Percentiles rank a stretch among this genome's conserved stretches.
Evolutionary conservation across 192 early-diverging fungal genomes (phyloP).

Genomic region (Polychytrium aggregatum): DNA sequence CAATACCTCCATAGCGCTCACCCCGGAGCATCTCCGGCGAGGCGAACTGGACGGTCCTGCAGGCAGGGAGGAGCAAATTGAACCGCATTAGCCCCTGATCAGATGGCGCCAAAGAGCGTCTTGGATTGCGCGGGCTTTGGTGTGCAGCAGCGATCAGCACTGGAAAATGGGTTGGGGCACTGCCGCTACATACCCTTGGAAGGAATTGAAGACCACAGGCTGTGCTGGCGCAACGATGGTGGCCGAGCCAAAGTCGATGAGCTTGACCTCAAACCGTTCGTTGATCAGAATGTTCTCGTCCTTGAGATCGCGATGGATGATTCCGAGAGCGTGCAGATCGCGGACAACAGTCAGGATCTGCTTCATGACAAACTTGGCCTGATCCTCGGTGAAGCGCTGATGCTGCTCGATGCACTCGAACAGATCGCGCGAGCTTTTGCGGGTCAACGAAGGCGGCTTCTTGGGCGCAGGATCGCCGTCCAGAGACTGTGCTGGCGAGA

Average conservation of each 20-base stretch:
- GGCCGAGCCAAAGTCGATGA: constrained; percentile 48
- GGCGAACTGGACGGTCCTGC: constrained; percentile 35
- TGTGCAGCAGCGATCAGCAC: too few relatives aligned
- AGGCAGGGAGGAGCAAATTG: background rate
- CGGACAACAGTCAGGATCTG: constrained; percentile 24
- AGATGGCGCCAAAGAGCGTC: too few relatives aligned
- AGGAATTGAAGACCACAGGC: constrained; percentile 22
- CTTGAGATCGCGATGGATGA: constrained; percentile 47
- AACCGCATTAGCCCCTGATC: too few relatives aligned
- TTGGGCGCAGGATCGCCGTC: too few relatives aligned
- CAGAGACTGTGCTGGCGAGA: constrained; percentile 9
- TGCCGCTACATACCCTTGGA: constrained; percentile 12
- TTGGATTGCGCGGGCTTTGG: too few relatives aligned
- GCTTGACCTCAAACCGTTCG: constrained; percentile 27
- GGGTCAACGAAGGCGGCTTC: constrained; percentile 7
- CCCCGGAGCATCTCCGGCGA: constrained; percentile 42
- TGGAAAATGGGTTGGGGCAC: too few relatives aligned
- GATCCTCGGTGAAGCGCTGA: constrained; percentile 20
- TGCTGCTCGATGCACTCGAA: constrained; percentile 46
- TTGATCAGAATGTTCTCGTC: constrained; percentile 52
- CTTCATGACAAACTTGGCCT: constrained; percentile 18
- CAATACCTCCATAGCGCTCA: constrained; percentile 32
- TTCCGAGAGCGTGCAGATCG: constrained; percentile 28
- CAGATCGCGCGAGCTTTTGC: constrained; percentile 26
- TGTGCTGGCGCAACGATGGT: constrained; percentile 16